A percentile compares a stretch with the other conserved stretches of the same genome.
Evolutionary conservation across 2,329 filamentous ascomycete species (phyloP).

Genomic region (Cercospora beticola): DNA sequence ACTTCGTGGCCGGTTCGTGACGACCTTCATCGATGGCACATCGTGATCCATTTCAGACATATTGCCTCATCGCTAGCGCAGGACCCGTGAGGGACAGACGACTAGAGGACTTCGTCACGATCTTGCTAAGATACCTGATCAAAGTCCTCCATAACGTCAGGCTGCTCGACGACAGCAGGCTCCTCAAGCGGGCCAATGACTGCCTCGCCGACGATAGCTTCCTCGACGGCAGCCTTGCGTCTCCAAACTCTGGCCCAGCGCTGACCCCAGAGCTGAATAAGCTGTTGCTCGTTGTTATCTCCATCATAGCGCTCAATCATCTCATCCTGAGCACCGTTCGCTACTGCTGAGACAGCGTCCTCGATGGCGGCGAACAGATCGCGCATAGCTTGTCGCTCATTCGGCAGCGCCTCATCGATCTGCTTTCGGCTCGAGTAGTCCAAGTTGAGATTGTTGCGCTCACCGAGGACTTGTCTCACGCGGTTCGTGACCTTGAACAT

Average conservation of each 20-base stretch:
- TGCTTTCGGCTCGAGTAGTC: slow-evolving; percentile 58
- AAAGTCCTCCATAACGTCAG: slow-evolving; percentile 33
- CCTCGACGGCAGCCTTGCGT: slow-evolving; percentile 80
- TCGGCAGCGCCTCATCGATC: slow-evolving; percentile 64
- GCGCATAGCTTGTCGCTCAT: slow-evolving; percentile 72
- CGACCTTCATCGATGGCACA: background rate
- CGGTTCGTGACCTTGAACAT: slow-evolving; percentile 86
- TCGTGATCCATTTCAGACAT: background rate
- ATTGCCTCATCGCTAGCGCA: background rate
- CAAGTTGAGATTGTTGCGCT: slow-evolving; percentile 59
- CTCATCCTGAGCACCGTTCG: slow-evolving; percentile 70
- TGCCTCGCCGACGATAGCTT: slow-evolving; percentile 63
- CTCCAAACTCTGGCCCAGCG: slow-evolving; percentile 85
- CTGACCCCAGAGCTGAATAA: slow-evolving; percentile 76
- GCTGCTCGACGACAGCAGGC: slow-evolving; percentile 26
- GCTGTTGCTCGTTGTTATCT: slow-evolving; percentile 56
- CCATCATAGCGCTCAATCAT: slow-evolving; percentile 68
- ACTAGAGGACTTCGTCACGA: background rate
- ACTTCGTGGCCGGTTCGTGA: background rate
- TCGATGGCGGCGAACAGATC: slow-evolving; percentile 79
- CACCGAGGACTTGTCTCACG: slow-evolving; percentile 73
- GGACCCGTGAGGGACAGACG: background rate
- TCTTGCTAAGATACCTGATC: slow-evolving; percentile 31
- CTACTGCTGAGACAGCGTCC: slow-evolving; percentile 71
- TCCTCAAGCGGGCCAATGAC: slow-evolving; percentile 50